Base-by-base conservation (phyloP, 164 flowering plant genomes). In the Macadamia integrifolia region DNA sequence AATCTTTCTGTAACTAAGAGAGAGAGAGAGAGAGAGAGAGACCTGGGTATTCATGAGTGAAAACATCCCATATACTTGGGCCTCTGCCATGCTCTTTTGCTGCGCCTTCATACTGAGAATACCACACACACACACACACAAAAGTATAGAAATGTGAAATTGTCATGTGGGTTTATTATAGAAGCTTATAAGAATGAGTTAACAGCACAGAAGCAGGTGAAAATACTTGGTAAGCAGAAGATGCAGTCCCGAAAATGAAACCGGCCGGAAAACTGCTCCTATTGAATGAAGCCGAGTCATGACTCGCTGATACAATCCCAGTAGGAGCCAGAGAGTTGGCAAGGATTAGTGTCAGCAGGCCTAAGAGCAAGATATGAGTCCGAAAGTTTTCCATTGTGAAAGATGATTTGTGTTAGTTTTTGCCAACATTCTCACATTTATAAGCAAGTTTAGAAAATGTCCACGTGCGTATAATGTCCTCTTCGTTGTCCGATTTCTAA, bases 171-270 rank as follows among this genome's bases (percentile, higher is more conserved):
- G 11, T 46, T 10, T 49, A 49, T 49, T 14, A 14, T 49, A 49
- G 53, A 10, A 49, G 15, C 53, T 49, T 49, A 7, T 46, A 1
- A 10, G 15, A 49, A 49, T 18, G 7, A 1, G 6, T 23, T 18
- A 29, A 29, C 40, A 35, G 5, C 0, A 35, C 18, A 35, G 5
- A 4, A 35, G n/a, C 18, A 12, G 43, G n/a, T 18, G 3, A 43
- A 32, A 42, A 11, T 35, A 61, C 63, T 44, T 61, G 63, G 32
- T 61, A 61, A 35, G 63, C 43, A 61, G 63, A 31, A 8, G 63
- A 61, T 31, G 63, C 63, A 0, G 40, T 43, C 35, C 63, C 63
- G 32, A 61, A 61, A 35, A 61, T 7, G 15, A 61, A 61, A 35
- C 48, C 63, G 11, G 63, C 44, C 15, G 63, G 63, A 61, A 61